A percentile compares a stretch with the other conserved stretches of the same genome.
Conservation (phyloP, 129 eudicot genomes). For the Centella asiatica region DNA sequence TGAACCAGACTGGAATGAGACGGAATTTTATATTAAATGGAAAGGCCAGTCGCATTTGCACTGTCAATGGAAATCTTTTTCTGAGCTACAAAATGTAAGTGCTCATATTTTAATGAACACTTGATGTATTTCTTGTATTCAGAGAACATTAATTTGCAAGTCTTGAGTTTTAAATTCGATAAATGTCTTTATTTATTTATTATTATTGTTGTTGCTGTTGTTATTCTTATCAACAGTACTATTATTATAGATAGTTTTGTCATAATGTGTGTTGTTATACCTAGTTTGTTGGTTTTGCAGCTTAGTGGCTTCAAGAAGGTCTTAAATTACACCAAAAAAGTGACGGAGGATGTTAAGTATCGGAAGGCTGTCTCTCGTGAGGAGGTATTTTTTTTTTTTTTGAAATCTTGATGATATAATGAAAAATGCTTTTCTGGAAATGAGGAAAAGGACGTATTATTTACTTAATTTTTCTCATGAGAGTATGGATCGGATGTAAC, state of each 20-base stretch:
- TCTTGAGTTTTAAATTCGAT: too few relatives aligned
- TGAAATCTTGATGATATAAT: background rate
- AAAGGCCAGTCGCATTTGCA: constrained; percentile 98
- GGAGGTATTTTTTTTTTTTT: constrained; percentile 50
- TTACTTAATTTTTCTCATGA: too few relatives aligned
- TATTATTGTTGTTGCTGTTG: too few relatives aligned
- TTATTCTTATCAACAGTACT: too few relatives aligned
- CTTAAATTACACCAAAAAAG: constrained; percentile 80
- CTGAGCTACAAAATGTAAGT: constrained; percentile 86
- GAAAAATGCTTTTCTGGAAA: background rate
- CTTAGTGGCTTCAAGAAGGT: constrained; percentile 98
- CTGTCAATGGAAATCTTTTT: constrained; percentile 90
- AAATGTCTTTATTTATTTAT: background rate
- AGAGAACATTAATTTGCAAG: too few relatives aligned
- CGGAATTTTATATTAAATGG: constrained; percentile 91
- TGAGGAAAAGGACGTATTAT: too few relatives aligned
- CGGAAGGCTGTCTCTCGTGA: constrained; percentile 84
- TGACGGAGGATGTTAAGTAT: constrained; percentile 77
- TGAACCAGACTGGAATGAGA: constrained; percentile 84
- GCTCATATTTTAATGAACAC: background rate
- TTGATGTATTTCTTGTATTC: too few relatives aligned
- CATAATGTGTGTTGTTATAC: background rate
- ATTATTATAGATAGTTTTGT: too few relatives aligned
- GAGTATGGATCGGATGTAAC: too few relatives aligned
- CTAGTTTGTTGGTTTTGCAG: constrained; percentile 37